A percentile compares a stretch with the other conserved stretches of the same genome.
phyloP scores from a whole-genome alignment of 2,329 filamentous ascomycete species.

The Pseudogymnoascus sp. region DNA sequence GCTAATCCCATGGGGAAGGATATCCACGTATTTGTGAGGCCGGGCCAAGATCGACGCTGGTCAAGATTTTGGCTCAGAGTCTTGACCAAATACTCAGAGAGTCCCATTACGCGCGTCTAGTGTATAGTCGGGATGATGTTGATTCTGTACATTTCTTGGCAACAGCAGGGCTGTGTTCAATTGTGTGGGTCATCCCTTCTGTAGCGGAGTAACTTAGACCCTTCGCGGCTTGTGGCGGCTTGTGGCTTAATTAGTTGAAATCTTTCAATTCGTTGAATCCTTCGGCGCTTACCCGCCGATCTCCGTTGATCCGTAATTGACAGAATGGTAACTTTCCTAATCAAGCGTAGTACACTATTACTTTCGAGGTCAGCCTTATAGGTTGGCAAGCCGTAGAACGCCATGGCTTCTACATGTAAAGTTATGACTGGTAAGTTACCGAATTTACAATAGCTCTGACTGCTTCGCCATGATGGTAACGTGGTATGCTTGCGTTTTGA shows the following conservation, averaged over 20 bases:
- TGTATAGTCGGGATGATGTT: background rate
- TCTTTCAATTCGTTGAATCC: background rate
- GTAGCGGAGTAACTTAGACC: background rate
- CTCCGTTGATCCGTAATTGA: background rate
- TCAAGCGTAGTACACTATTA: background rate
- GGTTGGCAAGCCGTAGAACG: background rate
- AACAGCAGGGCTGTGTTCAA: background rate
- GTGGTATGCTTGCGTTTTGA: background rate
- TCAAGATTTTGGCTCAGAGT: background rate
- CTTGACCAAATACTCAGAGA: background rate
- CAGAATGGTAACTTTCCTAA: constrained; percentile 3
- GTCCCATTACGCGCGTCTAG: background rate
- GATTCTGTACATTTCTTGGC: background rate
- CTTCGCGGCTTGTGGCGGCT: background rate
- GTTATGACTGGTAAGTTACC: background rate
- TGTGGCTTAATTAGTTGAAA: background rate
- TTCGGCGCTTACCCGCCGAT: background rate
- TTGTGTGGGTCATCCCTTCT: background rate
- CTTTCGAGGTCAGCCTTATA: background rate
- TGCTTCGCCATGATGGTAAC: background rate
- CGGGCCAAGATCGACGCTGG: background rate
- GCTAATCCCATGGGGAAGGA: background rate
- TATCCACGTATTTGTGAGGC: background rate
- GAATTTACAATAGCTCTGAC: background rate
- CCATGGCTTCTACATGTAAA: background rate